phyloP scores from a whole-genome alignment of 805 yeast species.

The Saturnispora diversa region DNA sequence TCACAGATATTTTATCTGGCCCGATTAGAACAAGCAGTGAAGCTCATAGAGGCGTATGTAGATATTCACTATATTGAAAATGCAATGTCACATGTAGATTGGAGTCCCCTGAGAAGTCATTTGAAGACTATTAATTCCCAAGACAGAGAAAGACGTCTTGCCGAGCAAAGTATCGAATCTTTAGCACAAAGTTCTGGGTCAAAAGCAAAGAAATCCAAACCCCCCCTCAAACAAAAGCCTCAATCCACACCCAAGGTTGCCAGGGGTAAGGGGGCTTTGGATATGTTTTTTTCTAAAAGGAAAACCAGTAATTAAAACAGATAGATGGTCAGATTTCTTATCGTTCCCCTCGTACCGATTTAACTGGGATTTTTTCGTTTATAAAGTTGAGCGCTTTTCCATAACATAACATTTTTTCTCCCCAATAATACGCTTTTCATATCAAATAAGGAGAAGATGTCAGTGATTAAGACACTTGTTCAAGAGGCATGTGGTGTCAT shows the following conservation, averaged over 20 bases:
- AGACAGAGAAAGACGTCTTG: constrained; percentile 21
- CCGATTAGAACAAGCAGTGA: neutral
- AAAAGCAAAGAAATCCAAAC: constrained; percentile 12
- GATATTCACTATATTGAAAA: neutral
- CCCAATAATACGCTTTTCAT: neutral
- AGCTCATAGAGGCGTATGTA: neutral
- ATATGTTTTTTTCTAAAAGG: constrained; percentile 50
- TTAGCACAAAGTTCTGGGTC: constrained; percentile 18
- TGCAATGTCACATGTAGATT: neutral
- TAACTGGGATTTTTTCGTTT: too few species aligned
- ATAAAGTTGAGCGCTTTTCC: constrained; percentile 1
- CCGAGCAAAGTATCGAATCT: constrained; percentile 27
- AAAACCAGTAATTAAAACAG: neutral
- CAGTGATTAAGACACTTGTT: constrained; percentile 21
- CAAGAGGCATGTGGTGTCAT: constrained; percentile 16
- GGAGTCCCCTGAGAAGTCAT: neutral
- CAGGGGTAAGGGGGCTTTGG: constrained; percentile 56
- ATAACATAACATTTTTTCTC: neutral
- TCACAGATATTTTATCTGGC: neutral
- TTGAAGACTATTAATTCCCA: constrained; percentile 15
- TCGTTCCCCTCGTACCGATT: constrained; percentile 13
- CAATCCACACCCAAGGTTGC: constrained; percentile 30
- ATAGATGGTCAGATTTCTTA: constrained; percentile 3
- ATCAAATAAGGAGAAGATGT: constrained; percentile 19
- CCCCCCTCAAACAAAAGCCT: constrained; percentile 24